phyloP scores from a whole-genome alignment of 345 rosid genomes.

The Acer yangbiense region DNA sequence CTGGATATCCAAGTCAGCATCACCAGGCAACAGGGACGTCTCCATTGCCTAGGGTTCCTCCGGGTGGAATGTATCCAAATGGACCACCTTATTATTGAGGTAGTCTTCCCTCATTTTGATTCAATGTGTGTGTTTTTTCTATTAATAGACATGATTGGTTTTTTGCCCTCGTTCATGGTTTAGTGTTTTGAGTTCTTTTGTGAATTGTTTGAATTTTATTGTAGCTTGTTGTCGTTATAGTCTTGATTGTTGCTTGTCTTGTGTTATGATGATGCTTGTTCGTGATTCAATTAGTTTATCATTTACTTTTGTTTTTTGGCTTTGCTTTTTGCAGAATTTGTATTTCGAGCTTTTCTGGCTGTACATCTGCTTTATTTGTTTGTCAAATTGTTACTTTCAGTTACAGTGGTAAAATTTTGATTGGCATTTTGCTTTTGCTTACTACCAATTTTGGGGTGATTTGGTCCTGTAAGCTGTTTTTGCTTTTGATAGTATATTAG shows the following conservation, averaged over 20 bases:
- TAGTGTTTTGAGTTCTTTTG: background rate
- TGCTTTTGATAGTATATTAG: constrained; percentile 4
- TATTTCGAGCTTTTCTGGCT: background rate
- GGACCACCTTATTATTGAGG: constrained; percentile 79
- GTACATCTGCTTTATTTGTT: background rate
- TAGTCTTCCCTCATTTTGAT: constrained; percentile 18
- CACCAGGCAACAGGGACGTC: constrained; percentile 66
- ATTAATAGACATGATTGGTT: background rate
- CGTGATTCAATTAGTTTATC: background rate
- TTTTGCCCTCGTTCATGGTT: background rate
- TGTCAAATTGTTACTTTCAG: background rate
- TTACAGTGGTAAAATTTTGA: background rate
- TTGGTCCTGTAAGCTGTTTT: background rate
- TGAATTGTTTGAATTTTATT: background rate
- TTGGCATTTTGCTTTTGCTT: background rate
- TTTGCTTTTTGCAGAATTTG: background rate
- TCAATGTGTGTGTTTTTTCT: background rate
- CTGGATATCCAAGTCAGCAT: constrained; percentile 65
- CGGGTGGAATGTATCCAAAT: constrained; percentile 76
- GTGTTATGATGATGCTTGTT: background rate
- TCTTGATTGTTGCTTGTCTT: background rate
- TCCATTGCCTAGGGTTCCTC: constrained; percentile 72
- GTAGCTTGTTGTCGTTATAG: background rate
- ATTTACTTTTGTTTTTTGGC: background rate
- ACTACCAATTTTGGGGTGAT: background rate